Base-by-base conservation (phyloP, 2,329 filamentous ascomycete species). In the Alternaria arbusti region DNA sequence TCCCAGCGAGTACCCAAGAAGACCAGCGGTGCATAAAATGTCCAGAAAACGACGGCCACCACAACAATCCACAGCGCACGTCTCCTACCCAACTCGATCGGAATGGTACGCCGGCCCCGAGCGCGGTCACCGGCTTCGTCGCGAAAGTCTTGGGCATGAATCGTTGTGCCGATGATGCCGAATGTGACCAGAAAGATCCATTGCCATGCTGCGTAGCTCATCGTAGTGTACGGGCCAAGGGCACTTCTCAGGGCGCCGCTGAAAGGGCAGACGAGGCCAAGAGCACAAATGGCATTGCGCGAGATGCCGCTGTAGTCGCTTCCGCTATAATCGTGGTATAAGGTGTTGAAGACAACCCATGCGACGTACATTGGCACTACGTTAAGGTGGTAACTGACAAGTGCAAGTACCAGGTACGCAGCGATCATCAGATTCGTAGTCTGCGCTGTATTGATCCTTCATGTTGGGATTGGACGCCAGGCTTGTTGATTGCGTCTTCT, bases 41-140 rank as follows among this genome's bases (percentile, higher is more conserved):
- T 64, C 66, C 66, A 70, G 23, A 65, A 67, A 11, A 36, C 15
- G 10, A 69, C 63, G 7, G 46, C 40, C 5, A 55, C 13, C 46
- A 64, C 55, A n/a, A 69, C 64, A 15, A 60, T 61, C 57, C 64
- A 63, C 20, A 68, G 47, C 3, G 64, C 59, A 1, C 10, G 30
- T 44, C 52, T 59, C 3, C 68, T 64, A 5, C 69, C 67, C 93
- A 94, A 82, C 91, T 94, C 84, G 90, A 94, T 86, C 90, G 92
- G 82, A 92, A 94, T 88, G 87, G 92, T 74, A 93, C 91, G 61
- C 93, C 92, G 22, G 91, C 92, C 63, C 93, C 91, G 59, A 93
- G 94, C 85, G 89, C 45, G 56, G 25, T 70, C 68, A 17, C 70
- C 70, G 7, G 54, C 61, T 43, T 69, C 74, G 47, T 82, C 81